Base-by-base conservation (phyloP, 345 rosid species). In the Dimocarpus longan region DNA sequence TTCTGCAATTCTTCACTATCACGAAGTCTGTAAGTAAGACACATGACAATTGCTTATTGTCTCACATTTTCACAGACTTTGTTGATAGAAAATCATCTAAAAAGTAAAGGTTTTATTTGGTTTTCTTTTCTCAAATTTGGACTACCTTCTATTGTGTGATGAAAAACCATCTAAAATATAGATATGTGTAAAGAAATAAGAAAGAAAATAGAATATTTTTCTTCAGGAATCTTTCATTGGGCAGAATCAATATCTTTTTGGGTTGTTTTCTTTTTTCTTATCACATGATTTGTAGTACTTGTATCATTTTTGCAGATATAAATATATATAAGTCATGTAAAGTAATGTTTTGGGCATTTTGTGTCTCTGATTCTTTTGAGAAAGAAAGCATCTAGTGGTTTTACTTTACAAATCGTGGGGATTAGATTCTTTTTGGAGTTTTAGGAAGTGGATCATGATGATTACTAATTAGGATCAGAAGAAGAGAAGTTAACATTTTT, bases 1-100 rank as follows among this genome's bases (percentile, higher is more conserved):
- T 91, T 90, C 81, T 91, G 93, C 84, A 92, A 92, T 80, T 82
- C 81, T 80, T 85, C 93, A 10, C 65, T 32, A 5, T 70, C 75
- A 21, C n/a, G 5, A 57, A 81, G 59, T 37, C 67, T 85, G 83
- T 82, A 69, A 69, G 66, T 80, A 28, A 54, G 50, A 64, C 19
- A 54, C 1, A 54, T 52, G 26, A 70, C 8, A 67, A 18, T 10
- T 65, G 16, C 11, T 48, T 5, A 54, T 65, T 50, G 71, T 40
- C 70, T 44, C 37, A 32, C 48, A 19, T 44, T 12, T 46, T 48
- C 71, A 62, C 42, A 19, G n/a, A 18, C 37, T 75, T 16, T 64
- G 71, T 46, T 75, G 50, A 48, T 48, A 32, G 4, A 48, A 50
- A 65, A 75, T 65, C 6, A 57, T n/a, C 63, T 57, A 6, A 46